phyloP scores from a whole-genome alignment of 352 stramenopile species.

The Globisporangium paroecandrum region DNA sequence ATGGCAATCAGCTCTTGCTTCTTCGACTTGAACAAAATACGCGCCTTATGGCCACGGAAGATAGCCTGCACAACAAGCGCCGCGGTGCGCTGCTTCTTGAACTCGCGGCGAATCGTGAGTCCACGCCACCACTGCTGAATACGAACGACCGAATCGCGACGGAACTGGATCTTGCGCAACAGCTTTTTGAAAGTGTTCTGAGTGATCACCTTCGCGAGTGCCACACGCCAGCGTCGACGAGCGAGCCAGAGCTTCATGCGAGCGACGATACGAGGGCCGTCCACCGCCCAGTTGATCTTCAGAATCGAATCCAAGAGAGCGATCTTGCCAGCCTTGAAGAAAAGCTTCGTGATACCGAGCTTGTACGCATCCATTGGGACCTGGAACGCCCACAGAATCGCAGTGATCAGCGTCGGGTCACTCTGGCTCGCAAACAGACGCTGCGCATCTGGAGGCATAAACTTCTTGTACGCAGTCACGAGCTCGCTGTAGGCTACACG shows the following conservation, averaged over 20 bases:
- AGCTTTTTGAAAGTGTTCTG: conserved; percentile 53
- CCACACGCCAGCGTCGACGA: conserved; percentile 67
- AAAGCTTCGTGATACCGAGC: conserved; percentile 74
- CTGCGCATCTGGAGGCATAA: conserved; percentile 64
- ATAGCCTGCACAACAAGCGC: conserved; percentile 72
- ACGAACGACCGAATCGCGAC: conserved; percentile 49
- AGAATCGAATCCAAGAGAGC: conserved; percentile 70
- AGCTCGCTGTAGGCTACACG: conserved; percentile 78
- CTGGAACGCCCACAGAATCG: conserved; percentile 84
- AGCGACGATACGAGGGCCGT: conserved; percentile 54
- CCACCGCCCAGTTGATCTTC: conserved; percentile 66
- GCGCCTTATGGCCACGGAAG: conserved; percentile 76
- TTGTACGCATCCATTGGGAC: conserved; percentile 77
- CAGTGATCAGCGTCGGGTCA: conserved; percentile 69
- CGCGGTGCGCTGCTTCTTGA: conserved; percentile 78
- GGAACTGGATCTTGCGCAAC: conserved; percentile 62
- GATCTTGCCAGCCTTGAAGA: conserved; percentile 80
- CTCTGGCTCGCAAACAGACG: conserved; percentile 70
- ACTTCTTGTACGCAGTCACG: conserved; percentile 61
- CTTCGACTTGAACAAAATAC: conserved; percentile 75
- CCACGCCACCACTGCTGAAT: conserved; percentile 88
- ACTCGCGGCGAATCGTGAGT: conserved; percentile 63
- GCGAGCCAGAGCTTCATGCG: conserved; percentile 71
- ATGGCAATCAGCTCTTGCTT: conserved; percentile 83
- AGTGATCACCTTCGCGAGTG: conserved; percentile 60